Conservation (phyloP, 306 rosid species). For the Lathyrus sativus region DNA sequence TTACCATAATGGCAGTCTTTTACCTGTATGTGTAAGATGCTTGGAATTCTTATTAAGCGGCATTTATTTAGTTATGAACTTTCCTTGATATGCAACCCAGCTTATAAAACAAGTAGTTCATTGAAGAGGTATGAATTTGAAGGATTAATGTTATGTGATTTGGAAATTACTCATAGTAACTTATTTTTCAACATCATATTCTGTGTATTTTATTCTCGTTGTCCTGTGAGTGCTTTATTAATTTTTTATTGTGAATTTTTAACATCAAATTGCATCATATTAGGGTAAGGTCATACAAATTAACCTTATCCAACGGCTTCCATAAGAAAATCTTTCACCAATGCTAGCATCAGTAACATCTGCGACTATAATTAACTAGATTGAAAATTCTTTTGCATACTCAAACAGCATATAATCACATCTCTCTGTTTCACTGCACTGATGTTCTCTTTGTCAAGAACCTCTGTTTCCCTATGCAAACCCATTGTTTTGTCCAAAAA, state of each 20-base stretch:
- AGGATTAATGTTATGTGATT: slow-evolving; percentile 5
- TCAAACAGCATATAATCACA: neutral
- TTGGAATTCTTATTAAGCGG: slow-evolving; percentile 11
- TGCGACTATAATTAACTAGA: neutral
- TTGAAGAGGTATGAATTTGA: slow-evolving; percentile 23
- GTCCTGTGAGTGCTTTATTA: slow-evolving; percentile 15
- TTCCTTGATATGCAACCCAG: slow-evolving; percentile 12
- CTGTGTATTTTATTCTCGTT: slow-evolving; percentile 8
- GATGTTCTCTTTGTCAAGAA: neutral
- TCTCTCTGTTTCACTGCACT: slow-evolving; percentile 5
- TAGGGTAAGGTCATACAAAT: neutral
- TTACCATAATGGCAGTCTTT: slow-evolving; percentile 24
- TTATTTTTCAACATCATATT: slow-evolving; percentile 11
- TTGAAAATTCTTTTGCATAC: slow-evolving; percentile 21
- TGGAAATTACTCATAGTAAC: slow-evolving; percentile 10
- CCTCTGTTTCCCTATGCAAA: slow-evolving; percentile 24
- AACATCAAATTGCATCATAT: slow-evolving; percentile 7
- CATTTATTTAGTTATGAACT: slow-evolving; percentile 17
- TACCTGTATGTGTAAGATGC: slow-evolving; percentile 11
- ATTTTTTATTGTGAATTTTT: neutral
- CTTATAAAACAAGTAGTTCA: neutral
- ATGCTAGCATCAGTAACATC: slow-evolving; percentile 19
- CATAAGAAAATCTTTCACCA: slow-evolving; percentile 11
- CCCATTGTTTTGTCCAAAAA: neutral
- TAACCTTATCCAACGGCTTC: slow-evolving; percentile 3